Base-by-base conservation (phyloP, 1,139 yeast genomes). In the Entelexis sorbosivorans region DNA sequence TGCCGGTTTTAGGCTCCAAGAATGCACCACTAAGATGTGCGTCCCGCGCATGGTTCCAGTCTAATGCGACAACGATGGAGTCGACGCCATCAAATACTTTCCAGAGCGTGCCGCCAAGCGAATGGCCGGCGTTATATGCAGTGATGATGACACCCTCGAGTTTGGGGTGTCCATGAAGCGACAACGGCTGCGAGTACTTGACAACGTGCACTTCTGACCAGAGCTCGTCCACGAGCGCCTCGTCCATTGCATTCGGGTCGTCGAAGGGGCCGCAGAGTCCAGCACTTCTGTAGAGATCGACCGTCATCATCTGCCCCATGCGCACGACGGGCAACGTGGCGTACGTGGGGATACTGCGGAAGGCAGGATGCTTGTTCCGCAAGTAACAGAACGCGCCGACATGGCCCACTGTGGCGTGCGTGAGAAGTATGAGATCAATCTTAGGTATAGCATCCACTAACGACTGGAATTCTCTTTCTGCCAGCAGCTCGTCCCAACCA, bases 1-100 rank as follows among this genome's bases (percentile, higher is more conserved):
- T 71, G 19, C 79, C 79, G 33, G 64, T 65, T 24, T 54, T 52
- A 6, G 66, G 63, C 53, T 75, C 77, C 47, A 84, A 67, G 50
- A 88, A 74, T 16, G 82, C 79, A n/a, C 96, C 91, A 60, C 83
- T 84, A 52, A 91, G 69, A 61, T 88, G 89, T 0, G 86, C 76
- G 61, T 91, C 97, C 56, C 80, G 79, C 1, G 96, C 82, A 65
- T 91, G 98, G 64, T 89, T 89, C 97, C 98, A 91, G 46, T 86
- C 81, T 4, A 94, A 91, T 0, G 96, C 95, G 66, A 88, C 87
- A 3, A 91, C 72, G 17, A 88, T 71, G 56, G 82, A 83, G 58
- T 91, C 96, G 26, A 82, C 76, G 58, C 83, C 80, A 58, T 80
- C 80, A 50, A 78, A 75, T 24, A 89, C 68, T 44, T 82, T 70